These are phyloP conservation scores for Holtermanniella nyarrowii DNA, from an alignment of 768 basidiomycete species.

Conservation along the genomic window DNA sequence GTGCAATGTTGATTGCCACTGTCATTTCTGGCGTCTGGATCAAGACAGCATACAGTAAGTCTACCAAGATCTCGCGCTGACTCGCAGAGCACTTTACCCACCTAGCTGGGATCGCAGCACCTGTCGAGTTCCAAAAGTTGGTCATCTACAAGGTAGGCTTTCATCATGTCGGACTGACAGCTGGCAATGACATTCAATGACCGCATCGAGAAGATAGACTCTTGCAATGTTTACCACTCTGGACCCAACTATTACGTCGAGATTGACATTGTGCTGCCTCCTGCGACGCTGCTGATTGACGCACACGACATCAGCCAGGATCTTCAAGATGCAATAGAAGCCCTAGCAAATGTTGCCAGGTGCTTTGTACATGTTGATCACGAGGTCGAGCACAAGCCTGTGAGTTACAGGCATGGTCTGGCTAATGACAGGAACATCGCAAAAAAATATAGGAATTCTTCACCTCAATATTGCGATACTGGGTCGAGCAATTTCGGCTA, in stretches of 20 bases:
- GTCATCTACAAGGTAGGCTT: constrained; percentile 65
- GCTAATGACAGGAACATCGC: constrained; percentile 21
- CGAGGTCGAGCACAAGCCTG: constrained; percentile 71
- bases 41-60: constrained; percentile 54
- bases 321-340: constrained; percentile 60
- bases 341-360: constrained; percentile 76
- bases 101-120: constrained; percentile 84
- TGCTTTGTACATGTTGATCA: constrained; percentile 95
- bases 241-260: constrained; percentile 73
- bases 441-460: constrained; percentile 23
- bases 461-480: no score
- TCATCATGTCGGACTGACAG: not conserved
- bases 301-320: constrained; percentile 41
- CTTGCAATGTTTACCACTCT: constrained; percentile 77
- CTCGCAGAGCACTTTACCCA: constrained; percentile 60
- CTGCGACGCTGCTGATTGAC: constrained; percentile 72
- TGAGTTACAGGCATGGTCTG: constrained; percentile 27
- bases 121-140: constrained; percentile 75
- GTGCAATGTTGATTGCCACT: constrained; percentile 39
- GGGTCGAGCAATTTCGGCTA: no score
- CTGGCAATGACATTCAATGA: constrained; percentile 70
- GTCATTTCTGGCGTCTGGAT: constrained; percentile 65
- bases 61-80: not conserved
- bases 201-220: constrained; percentile 78
- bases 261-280: constrained; percentile 86